Conservation (phyloP, 768 basidiomycete genomes). For the Termitomyces sp. region DNA sequence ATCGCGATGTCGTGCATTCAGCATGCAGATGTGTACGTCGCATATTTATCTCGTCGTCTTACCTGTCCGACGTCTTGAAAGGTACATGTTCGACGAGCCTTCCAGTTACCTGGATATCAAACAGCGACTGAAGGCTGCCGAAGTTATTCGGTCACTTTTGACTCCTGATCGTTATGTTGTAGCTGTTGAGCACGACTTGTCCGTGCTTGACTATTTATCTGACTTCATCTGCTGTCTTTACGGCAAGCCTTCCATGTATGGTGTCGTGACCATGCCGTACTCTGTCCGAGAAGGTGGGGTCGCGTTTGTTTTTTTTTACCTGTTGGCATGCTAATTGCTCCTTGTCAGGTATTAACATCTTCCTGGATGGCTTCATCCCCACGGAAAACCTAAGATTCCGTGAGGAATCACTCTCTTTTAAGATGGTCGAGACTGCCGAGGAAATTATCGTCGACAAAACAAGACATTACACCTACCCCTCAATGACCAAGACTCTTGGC, state of each 20-base stretch:
- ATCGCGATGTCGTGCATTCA: constrained; percentile 98
- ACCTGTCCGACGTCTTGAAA: constrained; percentile 23
- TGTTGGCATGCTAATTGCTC: constrained; percentile 1
- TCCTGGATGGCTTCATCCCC: constrained; percentile 97
- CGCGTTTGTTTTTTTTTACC: not conserved
- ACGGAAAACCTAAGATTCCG: constrained; percentile 99
- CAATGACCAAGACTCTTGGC: constrained; percentile 97
- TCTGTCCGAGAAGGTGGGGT: constrained; percentile 89
- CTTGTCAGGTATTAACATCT: constrained; percentile 90
- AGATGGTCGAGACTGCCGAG: constrained; percentile 96
- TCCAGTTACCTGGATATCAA: constrained; percentile 97
- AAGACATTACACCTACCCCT: constrained; percentile 85
- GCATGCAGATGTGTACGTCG: constrained; percentile 85
- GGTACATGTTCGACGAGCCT: constrained; percentile 99
- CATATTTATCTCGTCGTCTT: not conserved
- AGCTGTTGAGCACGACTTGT: constrained; percentile 98
- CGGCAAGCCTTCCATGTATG: constrained; percentile 96
- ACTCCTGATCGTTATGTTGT: constrained; percentile 87
- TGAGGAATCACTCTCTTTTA: constrained; percentile 92
- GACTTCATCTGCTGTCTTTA: constrained; percentile 98
- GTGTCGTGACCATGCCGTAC: constrained; percentile 98
- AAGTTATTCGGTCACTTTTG: constrained; percentile 88
- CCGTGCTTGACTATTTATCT: constrained; percentile 96
- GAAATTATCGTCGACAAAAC: constrained; percentile 86
- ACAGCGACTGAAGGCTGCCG: constrained; percentile 92